These are phyloP conservation scores for Colletotrichum euphorbiae DNA, from an alignment of 2,329 filamentous ascomycete species.

Conservation along the genomic window DNA sequence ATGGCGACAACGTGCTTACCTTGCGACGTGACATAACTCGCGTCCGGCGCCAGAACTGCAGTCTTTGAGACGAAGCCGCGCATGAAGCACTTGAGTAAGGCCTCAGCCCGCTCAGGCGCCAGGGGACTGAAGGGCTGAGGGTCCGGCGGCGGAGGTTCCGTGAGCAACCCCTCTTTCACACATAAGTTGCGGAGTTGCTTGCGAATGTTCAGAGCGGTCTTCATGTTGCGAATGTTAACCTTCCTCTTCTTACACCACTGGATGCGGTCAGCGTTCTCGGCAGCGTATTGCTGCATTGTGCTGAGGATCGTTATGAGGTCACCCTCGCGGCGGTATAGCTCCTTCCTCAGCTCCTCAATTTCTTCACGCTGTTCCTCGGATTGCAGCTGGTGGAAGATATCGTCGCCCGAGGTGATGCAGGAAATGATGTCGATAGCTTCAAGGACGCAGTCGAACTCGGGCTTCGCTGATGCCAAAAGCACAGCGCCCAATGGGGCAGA, in stretches of 20 bases:
- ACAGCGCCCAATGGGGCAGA: slow-evolving; percentile 85
- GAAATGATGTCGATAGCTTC: slow-evolving; percentile 88
- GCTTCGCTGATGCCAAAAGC: slow-evolving; percentile 80
- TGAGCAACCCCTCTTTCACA: slow-evolving; percentile 62
- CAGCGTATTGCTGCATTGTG: slow-evolving; percentile 70
- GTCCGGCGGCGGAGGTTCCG: slow-evolving; percentile 59
- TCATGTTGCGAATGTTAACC: slow-evolving; percentile 71
- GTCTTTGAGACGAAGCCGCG: slow-evolving; percentile 71
- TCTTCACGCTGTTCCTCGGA: slow-evolving; percentile 68
- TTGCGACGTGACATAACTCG: slow-evolving; percentile 69
- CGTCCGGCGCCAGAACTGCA: slow-evolving; percentile 69
- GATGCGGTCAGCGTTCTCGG: slow-evolving; percentile 65
- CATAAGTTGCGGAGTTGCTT: slow-evolving; percentile 70
- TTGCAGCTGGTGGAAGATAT: slow-evolving; percentile 70
- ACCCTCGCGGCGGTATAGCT: slow-evolving; percentile 71
- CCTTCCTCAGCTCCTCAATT: slow-evolving; percentile 64
- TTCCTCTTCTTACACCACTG: slow-evolving; percentile 69
- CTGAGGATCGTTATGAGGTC: slow-evolving; percentile 74
- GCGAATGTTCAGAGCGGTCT: slow-evolving; percentile 71
- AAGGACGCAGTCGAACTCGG: slow-evolving; percentile 77
- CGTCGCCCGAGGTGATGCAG: slow-evolving; percentile 71
- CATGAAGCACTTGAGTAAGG: slow-evolving; percentile 71
- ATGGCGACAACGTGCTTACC: slow-evolving; percentile 72
- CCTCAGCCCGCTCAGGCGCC: slow-evolving; percentile 64
- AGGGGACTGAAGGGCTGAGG: slow-evolving; percentile 67